phyloP scores from a whole-genome alignment of 2,329 filamentous ascomycete species.

The Apiospora pterosperma region DNA sequence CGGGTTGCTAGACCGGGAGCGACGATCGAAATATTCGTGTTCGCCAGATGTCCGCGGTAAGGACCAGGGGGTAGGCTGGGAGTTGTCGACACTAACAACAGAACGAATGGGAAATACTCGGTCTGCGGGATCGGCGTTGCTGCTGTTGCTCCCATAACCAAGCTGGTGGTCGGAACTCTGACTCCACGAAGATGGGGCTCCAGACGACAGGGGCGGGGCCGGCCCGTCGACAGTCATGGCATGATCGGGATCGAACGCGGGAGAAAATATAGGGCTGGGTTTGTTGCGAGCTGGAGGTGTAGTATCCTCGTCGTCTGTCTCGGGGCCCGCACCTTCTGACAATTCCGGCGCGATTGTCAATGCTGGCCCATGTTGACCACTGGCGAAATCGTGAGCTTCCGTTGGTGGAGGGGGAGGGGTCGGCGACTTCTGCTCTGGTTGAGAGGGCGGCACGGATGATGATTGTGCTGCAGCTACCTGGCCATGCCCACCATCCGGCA shows the following conservation, averaged over 20 bases:
- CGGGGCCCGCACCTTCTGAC: neutral
- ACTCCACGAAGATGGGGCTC: constrained; percentile 39
- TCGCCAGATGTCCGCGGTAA: constrained; percentile 33
- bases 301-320: constrained; percentile 1
- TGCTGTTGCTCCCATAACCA: constrained; percentile 26
- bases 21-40: constrained; percentile 33
- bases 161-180: constrained; percentile 38
- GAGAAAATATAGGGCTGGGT: neutral
- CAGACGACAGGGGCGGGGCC: constrained; percentile 26
- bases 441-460: neutral
- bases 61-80: constrained; percentile 28
- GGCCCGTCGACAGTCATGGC: constrained; percentile 4
- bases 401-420: neutral
- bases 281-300: constrained; percentile 3
- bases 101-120: constrained; percentile 80
- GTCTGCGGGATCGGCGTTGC: constrained; percentile 40
- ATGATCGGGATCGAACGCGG: neutral
- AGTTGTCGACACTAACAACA: constrained; percentile 66
- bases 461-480: neutral
- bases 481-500: neutral
- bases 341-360: neutral
- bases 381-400: neutral
- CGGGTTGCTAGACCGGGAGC: constrained; percentile 16
- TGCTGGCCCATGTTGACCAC: neutral
- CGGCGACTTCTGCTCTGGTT: neutral